Evolutionary conservation across 1,139 yeast species (phyloP).

Genomic region (Kodamaea plutei): DNA sequence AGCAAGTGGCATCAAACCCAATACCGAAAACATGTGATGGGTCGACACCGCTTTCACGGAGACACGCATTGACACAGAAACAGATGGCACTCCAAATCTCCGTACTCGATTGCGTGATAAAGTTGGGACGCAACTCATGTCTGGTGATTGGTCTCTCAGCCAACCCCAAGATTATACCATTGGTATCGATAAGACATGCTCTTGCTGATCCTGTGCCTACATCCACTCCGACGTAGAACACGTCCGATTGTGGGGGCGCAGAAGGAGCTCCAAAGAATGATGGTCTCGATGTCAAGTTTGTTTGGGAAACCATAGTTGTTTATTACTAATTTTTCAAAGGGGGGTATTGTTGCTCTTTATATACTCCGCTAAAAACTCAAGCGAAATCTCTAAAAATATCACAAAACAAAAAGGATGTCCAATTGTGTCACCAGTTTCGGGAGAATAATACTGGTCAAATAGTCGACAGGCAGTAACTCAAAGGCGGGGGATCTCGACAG

Average conservation of each 20-base stretch:
- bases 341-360: constrained; percentile 2
- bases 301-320: constrained; percentile 28
- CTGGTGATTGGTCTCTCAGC: constrained; percentile 77
- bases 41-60: constrained; percentile 71
- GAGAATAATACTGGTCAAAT: too few relatives aligned
- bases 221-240: constrained; percentile 86
- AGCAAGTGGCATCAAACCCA: constrained; percentile 97
- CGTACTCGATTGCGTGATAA: constrained; percentile 80
- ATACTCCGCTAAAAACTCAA: too few relatives aligned
- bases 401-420: too few relatives aligned
- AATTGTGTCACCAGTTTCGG: too few relatives aligned
- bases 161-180: constrained; percentile 77
- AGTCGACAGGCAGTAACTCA: too few relatives aligned
- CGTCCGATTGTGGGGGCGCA: constrained; percentile 44
- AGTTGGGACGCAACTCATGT: constrained; percentile 66
- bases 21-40: constrained; percentile 70
- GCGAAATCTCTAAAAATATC: constrained; percentile 2
- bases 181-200: constrained; percentile 82
- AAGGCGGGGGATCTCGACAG: too few relatives aligned
- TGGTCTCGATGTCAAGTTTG: constrained; percentile 38
- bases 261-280: constrained; percentile 36
- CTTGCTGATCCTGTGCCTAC: constrained; percentile 98
- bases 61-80: constrained; percentile 69
- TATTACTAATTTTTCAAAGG: too few relatives aligned
- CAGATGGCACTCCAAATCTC: constrained; percentile 92